phyloP scores from a whole-genome alignment of 2,329 filamentous ascomycete genomes.

The Venturia carpophila region DNA sequence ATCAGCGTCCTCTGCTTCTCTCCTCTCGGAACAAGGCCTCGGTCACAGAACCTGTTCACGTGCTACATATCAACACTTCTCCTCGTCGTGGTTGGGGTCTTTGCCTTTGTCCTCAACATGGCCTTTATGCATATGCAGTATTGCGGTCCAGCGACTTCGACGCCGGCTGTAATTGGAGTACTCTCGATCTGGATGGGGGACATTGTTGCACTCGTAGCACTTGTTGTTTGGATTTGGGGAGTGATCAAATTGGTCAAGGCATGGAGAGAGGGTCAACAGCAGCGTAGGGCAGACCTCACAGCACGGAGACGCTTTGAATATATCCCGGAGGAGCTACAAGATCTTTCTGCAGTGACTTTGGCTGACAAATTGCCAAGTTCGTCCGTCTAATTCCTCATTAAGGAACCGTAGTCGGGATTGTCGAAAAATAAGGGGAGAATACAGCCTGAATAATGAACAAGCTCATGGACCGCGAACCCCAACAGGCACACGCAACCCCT shows the following conservation, averaged over 20 bases:
- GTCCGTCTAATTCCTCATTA: neutral
- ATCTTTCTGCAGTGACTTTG: neutral
- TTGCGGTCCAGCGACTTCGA: neutral
- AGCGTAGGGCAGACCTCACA: neutral
- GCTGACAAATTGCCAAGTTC: neutral
- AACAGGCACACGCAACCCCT: too few species aligned
- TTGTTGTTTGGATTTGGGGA: neutral
- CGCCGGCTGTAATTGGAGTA: neutral
- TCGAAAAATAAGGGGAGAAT: too few species aligned
- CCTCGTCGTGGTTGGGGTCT: neutral
- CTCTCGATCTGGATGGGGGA: neutral
- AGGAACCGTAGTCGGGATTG: neutral
- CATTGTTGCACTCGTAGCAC: neutral
- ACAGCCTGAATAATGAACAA: too few species aligned
- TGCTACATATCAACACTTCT: neutral
- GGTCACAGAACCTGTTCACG: too few species aligned
- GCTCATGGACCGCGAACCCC: too few species aligned
- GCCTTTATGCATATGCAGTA: conserved; percentile 1
- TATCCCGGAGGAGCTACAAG: neutral
- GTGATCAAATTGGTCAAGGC: neutral
- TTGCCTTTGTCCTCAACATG: neutral
- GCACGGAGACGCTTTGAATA: neutral
- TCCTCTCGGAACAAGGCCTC: neutral
- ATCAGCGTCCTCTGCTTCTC: neutral
- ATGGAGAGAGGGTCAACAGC: neutral